These are phyloP conservation scores for Solanum rostratum DNA, from an alignment of 257 asterid genomes.

Conservation along the genomic window DNA sequence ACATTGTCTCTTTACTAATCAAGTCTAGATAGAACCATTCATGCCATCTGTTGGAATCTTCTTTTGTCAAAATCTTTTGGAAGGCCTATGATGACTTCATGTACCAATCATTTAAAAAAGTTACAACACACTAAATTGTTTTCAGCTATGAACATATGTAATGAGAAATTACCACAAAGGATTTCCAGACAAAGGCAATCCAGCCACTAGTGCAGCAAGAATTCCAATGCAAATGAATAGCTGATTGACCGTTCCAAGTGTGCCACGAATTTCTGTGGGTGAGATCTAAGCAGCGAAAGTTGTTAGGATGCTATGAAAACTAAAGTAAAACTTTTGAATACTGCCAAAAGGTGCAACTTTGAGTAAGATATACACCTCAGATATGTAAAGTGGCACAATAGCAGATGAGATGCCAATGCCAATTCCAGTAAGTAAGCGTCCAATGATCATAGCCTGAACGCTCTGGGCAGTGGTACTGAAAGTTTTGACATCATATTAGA, in stretches of 20 bases:
- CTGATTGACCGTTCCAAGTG: constrained; percentile 93
- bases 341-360: background rate
- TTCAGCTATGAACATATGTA: background rate
- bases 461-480: constrained; percentile 71
- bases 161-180: constrained; percentile 57
- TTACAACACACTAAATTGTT: background rate
- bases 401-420: constrained; percentile 97
- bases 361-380: constrained; percentile 51
- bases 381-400: constrained; percentile 93
- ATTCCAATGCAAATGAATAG: constrained; percentile 81
- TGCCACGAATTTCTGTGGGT: constrained; percentile 92
- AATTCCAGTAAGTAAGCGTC: constrained; percentile 78
- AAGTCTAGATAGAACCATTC: background rate
- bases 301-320: constrained; percentile 3
- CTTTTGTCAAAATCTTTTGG: background rate
- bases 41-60: background rate
- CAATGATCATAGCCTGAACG: constrained; percentile 73
- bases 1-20: background rate
- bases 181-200: constrained; percentile 85
- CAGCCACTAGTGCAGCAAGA: constrained; percentile 88
- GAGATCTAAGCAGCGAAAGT: constrained; percentile 48
- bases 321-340: background rate
- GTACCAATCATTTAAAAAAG: background rate
- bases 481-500: constrained; percentile 7
- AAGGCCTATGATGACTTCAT: background rate